phyloP scores from a whole-genome alignment of 768 basidiomycete species.

The Leccinum pellstonianum region DNA sequence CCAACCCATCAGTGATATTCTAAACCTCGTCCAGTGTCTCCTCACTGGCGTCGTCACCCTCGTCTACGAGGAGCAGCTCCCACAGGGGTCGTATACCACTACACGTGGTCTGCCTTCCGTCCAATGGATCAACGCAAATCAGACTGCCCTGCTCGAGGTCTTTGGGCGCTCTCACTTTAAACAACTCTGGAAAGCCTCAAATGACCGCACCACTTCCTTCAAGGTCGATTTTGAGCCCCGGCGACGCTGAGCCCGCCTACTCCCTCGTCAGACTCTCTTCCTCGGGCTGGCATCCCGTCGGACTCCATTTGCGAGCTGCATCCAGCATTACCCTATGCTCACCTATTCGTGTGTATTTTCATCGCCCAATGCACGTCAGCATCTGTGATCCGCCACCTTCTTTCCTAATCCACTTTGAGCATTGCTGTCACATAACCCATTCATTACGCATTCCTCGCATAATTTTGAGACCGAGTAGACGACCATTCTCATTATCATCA shows the following conservation, averaged over 20 bases:
- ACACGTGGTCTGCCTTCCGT: slow-evolving; percentile 74
- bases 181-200: slow-evolving; percentile 70
- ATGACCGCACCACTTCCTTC: slow-evolving; percentile 67
- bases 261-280: slow-evolving; percentile 7
- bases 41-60: slow-evolving; percentile 71
- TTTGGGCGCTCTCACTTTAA: slow-evolving; percentile 74
- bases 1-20: slow-evolving; percentile 67
- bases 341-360: slow-evolving; percentile 17
- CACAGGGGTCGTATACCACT: slow-evolving; percentile 68
- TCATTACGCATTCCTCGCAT: slow-evolving; percentile 36
- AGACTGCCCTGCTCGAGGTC: slow-evolving; percentile 63
- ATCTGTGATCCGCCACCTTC: slow-evolving; percentile 30
- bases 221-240: slow-evolving; percentile 64
- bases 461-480: slow-evolving; percentile 34
- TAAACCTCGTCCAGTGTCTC: slow-evolving; percentile 68
- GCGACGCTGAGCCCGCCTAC: slow-evolving; percentile 30
- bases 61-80: slow-evolving; percentile 72
- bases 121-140: slow-evolving; percentile 75
- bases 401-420: slow-evolving; percentile 23
- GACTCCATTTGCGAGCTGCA: slow-evolving; percentile 2
- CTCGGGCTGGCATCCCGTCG: slow-evolving; percentile 22
- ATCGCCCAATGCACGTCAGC: slow-evolving; percentile 20
- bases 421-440: slow-evolving; percentile 41
- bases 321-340: slow-evolving; percentile 10
- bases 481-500: slow-evolving; percentile 27